Base-by-base conservation (phyloP, 2,329 filamentous ascomycete species). In the Fusarium humuli region DNA sequence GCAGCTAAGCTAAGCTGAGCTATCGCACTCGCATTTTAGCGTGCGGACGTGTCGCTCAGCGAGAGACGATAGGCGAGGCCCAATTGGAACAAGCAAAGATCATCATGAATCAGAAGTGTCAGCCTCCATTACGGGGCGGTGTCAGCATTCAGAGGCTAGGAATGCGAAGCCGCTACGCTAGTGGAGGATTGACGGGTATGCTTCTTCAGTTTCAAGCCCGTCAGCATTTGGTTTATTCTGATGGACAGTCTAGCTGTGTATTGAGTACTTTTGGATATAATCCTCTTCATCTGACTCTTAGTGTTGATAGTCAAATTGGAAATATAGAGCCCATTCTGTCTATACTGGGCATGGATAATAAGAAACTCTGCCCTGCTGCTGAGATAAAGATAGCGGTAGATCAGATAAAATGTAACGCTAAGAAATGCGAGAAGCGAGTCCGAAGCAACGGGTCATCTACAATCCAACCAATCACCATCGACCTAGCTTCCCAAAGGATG, bases 71-170 rank as follows among this genome's bases (percentile, higher is more conserved):
- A 50, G 44, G 37, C 23, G 23, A 61, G 50, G 25, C 57, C 29
- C 18, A 12, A 27, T 41, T 40, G 48, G 32, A 62, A 63, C 32
- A 25, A 30, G 47, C 25, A 37, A 46, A 46, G 46, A 46, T 62
- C 20, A 27, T 32, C 20, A 41, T 59, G 18, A 20, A 32, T 34
- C 32, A 32, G 29, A 40, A 37, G 32, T 56, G 62, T 62, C 49
- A 67, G 67, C 63, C 67, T 65, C 63, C 14, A 37, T 42, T 53
- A 71, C 9, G 58, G 49, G 67, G 50, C 67, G 37, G 67, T 70
- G 67, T 65, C 58, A 69, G 58, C 63, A 59, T 23, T 27, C 23
- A 50, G 30, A 40, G 18, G 22, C 48, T 52, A 52, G 37, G 34
- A 16, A 42, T 41, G 34, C 37, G 20, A 56, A 40, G 40, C 57